A percentile compares a stretch with the other conserved stretches of the same genome.
phyloP scores from a whole-genome alignment of 192 early-diverging fungal species.

The Chytriomyces sp. region DNA sequence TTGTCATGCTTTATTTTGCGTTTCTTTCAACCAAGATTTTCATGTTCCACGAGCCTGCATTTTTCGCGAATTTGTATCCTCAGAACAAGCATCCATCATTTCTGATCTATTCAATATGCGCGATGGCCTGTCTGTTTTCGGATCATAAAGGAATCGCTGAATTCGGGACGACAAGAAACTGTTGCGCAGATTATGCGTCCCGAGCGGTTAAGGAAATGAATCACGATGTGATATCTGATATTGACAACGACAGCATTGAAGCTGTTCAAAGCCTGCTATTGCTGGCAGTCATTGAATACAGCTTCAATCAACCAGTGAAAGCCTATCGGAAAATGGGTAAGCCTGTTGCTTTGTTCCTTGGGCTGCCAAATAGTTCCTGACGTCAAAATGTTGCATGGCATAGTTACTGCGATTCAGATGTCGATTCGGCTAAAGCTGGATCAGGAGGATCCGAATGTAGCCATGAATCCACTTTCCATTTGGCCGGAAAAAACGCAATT shows the following conservation, averaged over 20 bases:
- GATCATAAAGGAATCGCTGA: slow-evolving; percentile 3
- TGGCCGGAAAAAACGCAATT: slow-evolving; percentile 24
- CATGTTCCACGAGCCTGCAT: slow-evolving; percentile 24
- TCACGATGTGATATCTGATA: background rate
- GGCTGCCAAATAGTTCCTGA: no score
- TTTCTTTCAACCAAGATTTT: background rate
- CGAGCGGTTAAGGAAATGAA: background rate
- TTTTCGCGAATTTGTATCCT: slow-evolving; percentile 16
- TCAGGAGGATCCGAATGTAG: slow-evolving; percentile 26
- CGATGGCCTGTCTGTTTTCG: slow-evolving; percentile 22
- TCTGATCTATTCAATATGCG: slow-evolving; percentile 26
- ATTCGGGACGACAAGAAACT: slow-evolving; percentile 16
- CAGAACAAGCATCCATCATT: slow-evolving; percentile 18
- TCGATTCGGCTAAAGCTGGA: slow-evolving; percentile 29
- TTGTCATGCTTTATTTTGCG: slow-evolving; percentile 27
- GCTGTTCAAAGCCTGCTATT: slow-evolving; percentile 28
- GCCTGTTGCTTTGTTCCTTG: background rate
- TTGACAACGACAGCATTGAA: slow-evolving; percentile 16
- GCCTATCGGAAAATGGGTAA: slow-evolving; percentile 32
- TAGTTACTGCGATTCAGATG: slow-evolving; percentile 31
- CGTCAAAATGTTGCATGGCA: no score
- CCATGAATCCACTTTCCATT: slow-evolving; percentile 32
- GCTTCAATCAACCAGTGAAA: slow-evolving; percentile 28
- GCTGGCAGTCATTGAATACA: slow-evolving; percentile 17
- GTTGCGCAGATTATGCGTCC: background rate